Percentiles rank a stretch among this genome's conserved stretches.
These are phyloP conservation scores for Yamagishiella unicocca DNA, from an alignment of 139 green algal genomes.

Conservation along the genomic window DNA sequence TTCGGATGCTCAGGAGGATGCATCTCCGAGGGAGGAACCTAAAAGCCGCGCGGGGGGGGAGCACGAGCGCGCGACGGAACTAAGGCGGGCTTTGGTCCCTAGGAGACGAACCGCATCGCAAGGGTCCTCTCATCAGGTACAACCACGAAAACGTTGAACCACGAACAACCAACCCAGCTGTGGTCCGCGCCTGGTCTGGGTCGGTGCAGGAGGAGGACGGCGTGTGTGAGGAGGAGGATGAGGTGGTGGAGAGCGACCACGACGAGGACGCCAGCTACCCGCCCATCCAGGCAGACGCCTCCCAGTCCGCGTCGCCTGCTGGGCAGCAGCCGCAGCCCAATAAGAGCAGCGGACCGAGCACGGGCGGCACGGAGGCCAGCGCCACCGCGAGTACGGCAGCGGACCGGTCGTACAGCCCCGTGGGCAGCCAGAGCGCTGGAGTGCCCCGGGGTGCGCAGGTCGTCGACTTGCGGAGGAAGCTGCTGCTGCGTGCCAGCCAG, in stretches of 20 bases:
- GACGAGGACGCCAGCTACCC: conserved; percentile 44
- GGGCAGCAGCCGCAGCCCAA: not conserved
- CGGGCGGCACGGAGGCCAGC: not conserved
- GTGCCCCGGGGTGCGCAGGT: not conserved
- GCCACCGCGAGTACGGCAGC: not conserved
- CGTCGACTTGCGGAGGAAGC: conserved; percentile 28
- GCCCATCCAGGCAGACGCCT: conserved; percentile 23
- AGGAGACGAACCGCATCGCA: too few species aligned
- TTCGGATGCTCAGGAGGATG: too few species aligned
- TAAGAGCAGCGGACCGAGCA: not conserved
- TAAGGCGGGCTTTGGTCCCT: too few species aligned
- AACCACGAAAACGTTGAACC: too few species aligned
- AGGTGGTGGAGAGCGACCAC: not conserved
- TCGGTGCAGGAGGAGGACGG: conserved; percentile 3
- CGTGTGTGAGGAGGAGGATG: not conserved
- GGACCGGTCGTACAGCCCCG: conserved; percentile 8
- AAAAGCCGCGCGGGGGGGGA: too few species aligned
- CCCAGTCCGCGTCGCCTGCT: not conserved
- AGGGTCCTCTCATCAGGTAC: too few species aligned
- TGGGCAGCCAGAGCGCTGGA: not conserved
- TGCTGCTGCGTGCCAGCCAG: conserved; percentile 34
- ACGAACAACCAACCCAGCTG: too few species aligned
- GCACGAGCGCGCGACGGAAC: too few species aligned
- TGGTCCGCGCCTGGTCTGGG: too few species aligned
- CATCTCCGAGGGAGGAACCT: too few species aligned